Conservation (phyloP, 75 land plant genomes). For the Pinus tabuliformis region DNA sequence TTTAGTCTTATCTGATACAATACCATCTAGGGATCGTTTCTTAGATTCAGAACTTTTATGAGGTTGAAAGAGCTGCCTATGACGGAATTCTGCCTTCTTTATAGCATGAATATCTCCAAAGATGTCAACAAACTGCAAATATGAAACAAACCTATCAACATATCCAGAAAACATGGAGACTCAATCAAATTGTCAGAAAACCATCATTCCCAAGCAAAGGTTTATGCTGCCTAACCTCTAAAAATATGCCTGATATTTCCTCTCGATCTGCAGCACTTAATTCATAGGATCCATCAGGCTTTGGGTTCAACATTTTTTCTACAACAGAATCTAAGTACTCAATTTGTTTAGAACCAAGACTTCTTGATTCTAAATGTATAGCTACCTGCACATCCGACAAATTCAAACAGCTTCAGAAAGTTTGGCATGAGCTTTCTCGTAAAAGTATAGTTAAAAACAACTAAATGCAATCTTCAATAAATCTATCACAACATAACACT, state of each 20-base stretch:
- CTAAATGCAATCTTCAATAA: neutral
- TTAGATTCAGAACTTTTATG: slow-evolving; percentile 56
- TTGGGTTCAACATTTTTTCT: slow-evolving; percentile 57
- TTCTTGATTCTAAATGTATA: slow-evolving; percentile 74
- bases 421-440: neutral
- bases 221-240: slow-evolving; percentile 59
- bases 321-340: slow-evolving; percentile 74
- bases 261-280: slow-evolving; percentile 64
- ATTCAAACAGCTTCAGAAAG: neutral
- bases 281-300: slow-evolving; percentile 44
- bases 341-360: slow-evolving; percentile 49
- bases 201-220: neutral
- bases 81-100: slow-evolving; percentile 76
- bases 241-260: slow-evolving; percentile 75
- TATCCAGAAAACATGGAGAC: neutral
- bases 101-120: slow-evolving; percentile 71
- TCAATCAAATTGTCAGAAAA: neutral
- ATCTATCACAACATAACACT: neutral
- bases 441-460: neutral
- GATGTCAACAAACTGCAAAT: slow-evolving; percentile 81
- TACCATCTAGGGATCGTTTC: slow-evolving; percentile 70
- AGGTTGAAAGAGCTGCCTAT: slow-evolving; percentile 57
- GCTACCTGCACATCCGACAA: slow-evolving; percentile 55
- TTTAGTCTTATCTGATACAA: slow-evolving; percentile 71
- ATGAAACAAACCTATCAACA: neutral